Evolutionary conservation across 2,329 filamentous ascomycete species (phyloP).

Genomic region (Amesomyces nigricolor): DNA sequence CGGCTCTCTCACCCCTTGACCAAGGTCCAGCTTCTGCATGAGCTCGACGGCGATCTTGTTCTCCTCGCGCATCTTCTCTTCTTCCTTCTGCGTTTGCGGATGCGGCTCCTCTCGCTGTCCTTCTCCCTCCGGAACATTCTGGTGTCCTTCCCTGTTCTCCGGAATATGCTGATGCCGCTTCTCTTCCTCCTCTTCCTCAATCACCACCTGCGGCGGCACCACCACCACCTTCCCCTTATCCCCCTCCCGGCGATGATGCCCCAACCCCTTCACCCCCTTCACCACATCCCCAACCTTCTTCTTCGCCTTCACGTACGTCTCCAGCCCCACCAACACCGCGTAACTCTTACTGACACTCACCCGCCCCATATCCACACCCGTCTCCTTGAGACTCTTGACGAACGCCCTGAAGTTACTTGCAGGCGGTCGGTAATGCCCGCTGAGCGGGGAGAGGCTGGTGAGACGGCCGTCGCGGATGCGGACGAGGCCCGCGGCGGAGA

Average conservation of each 20-base stretch:
- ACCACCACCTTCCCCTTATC: slow-evolving; percentile 11
- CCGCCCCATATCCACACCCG: slow-evolving; percentile 71
- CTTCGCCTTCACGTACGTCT: slow-evolving; percentile 53
- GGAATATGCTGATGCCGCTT: neutral
- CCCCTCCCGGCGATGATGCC: neutral
- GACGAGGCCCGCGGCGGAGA: slow-evolving; percentile 77
- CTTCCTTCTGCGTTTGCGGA: neutral
- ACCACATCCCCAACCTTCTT: slow-evolving; percentile 19
- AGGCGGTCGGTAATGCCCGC: slow-evolving; percentile 81
- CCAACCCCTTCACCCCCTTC: slow-evolving; percentile 11
- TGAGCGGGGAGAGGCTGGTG: slow-evolving; percentile 63
- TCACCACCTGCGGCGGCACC: neutral
- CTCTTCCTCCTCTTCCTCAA: neutral
- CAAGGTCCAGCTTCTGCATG: slow-evolving; percentile 16
- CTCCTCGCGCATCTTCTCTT: slow-evolving; percentile 14
- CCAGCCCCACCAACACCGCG: slow-evolving; percentile 73
- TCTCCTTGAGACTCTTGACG: slow-evolving; percentile 63
- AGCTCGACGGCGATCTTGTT: slow-evolving; percentile 12
- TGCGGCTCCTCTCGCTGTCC: neutral
- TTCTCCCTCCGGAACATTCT: neutral
- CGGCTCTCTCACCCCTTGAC: slow-evolving; percentile 10
- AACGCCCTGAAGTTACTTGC: slow-evolving; percentile 79
- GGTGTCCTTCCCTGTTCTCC: too few species aligned
- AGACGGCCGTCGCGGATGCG: slow-evolving; percentile 77
- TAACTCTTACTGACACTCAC: slow-evolving; percentile 79